Evolutionary conservation across 768 basidiomycete species (phyloP), one percentile per base, ranked within the genome.

Genomic region (Boletus subparvulus): DNA sequence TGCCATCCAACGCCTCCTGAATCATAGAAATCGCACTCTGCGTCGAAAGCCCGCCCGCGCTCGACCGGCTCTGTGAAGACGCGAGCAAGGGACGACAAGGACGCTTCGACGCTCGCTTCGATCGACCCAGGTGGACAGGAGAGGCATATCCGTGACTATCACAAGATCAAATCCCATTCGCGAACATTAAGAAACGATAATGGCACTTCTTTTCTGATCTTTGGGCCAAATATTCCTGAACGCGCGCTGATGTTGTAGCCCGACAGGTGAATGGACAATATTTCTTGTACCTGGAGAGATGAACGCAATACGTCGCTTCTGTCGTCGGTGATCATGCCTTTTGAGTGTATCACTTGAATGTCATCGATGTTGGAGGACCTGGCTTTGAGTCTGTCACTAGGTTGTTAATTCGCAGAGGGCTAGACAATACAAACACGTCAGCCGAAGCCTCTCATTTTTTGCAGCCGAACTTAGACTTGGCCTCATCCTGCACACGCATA

Each of bases 21-120:
- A 99, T 96, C 69, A 98, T 83, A 59, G 88, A 88, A 80, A 95
- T 94, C 51, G 96, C 98, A 70, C 90, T 94, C 79, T 98, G 65
- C 0, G 63, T 54, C 26, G 60, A 36, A 0, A 63, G 61, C 2
- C 71, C 67, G 3, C 57, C 60, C 3, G 61, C 0, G 52, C 65
- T 67, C 35, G 65, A 60, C 33, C 43, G 52, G 46, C 68, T 72
- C 33, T 50, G 55, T 4, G 66, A 61, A 9, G 71, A 71, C 9
- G 51, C 55, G 16, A 73, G 35, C 26, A 67, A 66, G 6, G 61
- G 64, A 59, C 1, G 68, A 69, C 0, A 65, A 4, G 4, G 62
- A 50, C 21, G 61, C 59, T 37, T 67, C 78, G 53, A 84, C 69
- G 17, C 71, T 72, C 28, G 77, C 78, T 17, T 72, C 68, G 55